A percentile compares a stretch with the other conserved stretches of the same genome.
Evolutionary conservation across 2,329 filamentous ascomycete species (phyloP).

Genomic region (Volutella citrinella): DNA sequence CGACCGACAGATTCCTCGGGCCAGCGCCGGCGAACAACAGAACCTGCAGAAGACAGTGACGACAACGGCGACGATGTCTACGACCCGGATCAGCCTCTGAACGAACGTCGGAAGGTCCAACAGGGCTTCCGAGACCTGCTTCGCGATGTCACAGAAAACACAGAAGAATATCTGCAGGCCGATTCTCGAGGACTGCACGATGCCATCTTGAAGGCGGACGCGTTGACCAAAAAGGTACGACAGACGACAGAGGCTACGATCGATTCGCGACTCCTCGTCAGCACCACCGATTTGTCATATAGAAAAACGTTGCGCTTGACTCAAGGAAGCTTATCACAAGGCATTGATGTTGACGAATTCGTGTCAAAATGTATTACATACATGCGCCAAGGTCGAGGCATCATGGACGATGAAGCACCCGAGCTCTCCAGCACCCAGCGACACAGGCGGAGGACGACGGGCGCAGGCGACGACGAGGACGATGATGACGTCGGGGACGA

Average conservation of each 20-base stretch:
- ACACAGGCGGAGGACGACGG: slow-evolving; percentile 34
- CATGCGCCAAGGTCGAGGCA: slow-evolving; percentile 68
- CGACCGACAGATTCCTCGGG: slow-evolving; percentile 18
- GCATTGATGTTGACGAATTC: slow-evolving; percentile 87
- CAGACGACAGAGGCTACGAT: slow-evolving; percentile 90
- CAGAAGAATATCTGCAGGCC: slow-evolving; percentile 67
- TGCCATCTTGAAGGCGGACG: slow-evolving; percentile 64
- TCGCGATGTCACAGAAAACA: slow-evolving; percentile 60
- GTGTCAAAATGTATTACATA: slow-evolving; percentile 85
- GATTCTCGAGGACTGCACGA: slow-evolving; percentile 64
- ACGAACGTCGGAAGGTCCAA: slow-evolving; percentile 69
- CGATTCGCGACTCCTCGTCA: slow-evolving; percentile 82
- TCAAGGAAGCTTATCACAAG: slow-evolving; percentile 68
- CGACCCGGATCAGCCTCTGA: slow-evolving; percentile 78
- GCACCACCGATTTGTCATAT: slow-evolving; percentile 74
- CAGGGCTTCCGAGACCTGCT: slow-evolving; percentile 66
- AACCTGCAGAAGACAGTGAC: slow-evolving; percentile 18
- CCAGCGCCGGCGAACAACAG: slow-evolving; percentile 23
- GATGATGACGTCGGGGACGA: slow-evolving; percentile 65
- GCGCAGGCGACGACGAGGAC: slow-evolving; percentile 45
- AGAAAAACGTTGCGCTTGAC: slow-evolving; percentile 74
- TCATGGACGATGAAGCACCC: slow-evolving; percentile 47
- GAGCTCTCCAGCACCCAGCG: slow-evolving; percentile 51
- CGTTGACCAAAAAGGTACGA: slow-evolving; percentile 65
- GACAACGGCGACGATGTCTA: slow-evolving; percentile 49